A percentile compares a stretch with the other conserved stretches of the same genome.
phyloP scores from a whole-genome alignment of 2,329 filamentous ascomycete species.

The Aspergillus phoenicis region DNA sequence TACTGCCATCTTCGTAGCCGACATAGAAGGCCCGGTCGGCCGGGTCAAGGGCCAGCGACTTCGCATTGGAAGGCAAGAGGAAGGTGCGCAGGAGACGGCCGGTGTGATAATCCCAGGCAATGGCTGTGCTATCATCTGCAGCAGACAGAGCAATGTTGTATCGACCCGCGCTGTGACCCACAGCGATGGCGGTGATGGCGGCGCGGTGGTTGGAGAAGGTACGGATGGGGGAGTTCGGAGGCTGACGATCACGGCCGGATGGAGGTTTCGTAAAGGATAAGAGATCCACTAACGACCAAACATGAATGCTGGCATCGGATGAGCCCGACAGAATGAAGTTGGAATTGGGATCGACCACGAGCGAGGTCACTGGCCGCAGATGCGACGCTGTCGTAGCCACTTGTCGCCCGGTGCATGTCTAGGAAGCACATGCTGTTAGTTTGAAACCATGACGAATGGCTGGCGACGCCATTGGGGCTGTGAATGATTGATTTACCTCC shows the following conservation, averaged over 20 bases:
- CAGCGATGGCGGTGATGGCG: conserved; percentile 50
- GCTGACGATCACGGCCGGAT: conserved; percentile 42
- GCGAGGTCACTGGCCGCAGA: conserved; percentile 64
- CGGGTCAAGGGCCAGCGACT: conserved; percentile 76
- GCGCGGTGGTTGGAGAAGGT: conserved; percentile 73
- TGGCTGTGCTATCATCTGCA: conserved; percentile 82
- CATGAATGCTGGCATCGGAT: conserved; percentile 80
- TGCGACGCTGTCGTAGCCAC: conserved; percentile 48
- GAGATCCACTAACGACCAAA: conserved; percentile 81
- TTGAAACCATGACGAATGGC: neutral
- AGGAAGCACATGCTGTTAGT: conserved; percentile 16
- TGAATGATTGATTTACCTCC: conserved; percentile 66
- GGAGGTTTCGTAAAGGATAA: conserved; percentile 61
- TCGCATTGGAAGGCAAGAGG: conserved; percentile 72
- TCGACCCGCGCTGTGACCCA: conserved; percentile 69
- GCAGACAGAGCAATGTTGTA: conserved; percentile 83
- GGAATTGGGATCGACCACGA: conserved; percentile 69
- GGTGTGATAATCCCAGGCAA: conserved; percentile 89
- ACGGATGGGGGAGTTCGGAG: conserved; percentile 67
- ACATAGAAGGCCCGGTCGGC: conserved; percentile 81
- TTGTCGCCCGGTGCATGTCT: conserved; percentile 50
- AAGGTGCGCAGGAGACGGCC: conserved; percentile 78
- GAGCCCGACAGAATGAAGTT: conserved; percentile 52
- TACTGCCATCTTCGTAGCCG: conserved; percentile 75
- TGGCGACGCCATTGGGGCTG: neutral